Evolutionary conservation across 2,329 filamentous ascomycete genomes (phyloP).

Genomic region (Chrysosphaeria jannelii): DNA sequence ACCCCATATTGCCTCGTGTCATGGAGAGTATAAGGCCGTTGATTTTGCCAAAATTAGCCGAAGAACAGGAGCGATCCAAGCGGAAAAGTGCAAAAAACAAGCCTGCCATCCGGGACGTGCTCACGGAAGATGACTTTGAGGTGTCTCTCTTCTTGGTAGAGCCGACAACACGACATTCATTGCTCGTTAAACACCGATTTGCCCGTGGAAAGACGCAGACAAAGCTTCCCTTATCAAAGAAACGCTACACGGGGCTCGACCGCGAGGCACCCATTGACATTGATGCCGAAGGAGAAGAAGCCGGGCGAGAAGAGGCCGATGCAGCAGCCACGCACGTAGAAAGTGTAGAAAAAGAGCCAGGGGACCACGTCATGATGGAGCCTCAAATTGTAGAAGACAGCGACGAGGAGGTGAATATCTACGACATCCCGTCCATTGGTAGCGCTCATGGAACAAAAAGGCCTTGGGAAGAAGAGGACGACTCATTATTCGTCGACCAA

Average conservation of each 20-base stretch:
- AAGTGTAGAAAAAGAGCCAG: conserved; percentile 11
- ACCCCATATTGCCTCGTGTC: conserved; percentile 51
- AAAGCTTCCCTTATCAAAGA: conserved; percentile 28
- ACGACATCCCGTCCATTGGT: conserved; percentile 6
- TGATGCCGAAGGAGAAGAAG: conserved; percentile 8
- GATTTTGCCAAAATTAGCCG: conserved; percentile 68
- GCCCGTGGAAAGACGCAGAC: conserved; percentile 28
- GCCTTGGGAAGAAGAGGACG: conserved; percentile 6
- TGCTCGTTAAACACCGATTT: conserved; percentile 62
- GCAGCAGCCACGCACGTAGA: background rate
- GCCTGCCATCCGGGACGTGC: conserved; percentile 57
- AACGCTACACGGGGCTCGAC: conserved; percentile 24
- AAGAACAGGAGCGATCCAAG: conserved; percentile 41
- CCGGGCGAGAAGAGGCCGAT: conserved; percentile 3
- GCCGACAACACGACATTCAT: conserved; percentile 52
- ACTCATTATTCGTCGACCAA: conserved; percentile 4
- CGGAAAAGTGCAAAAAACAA: conserved; percentile 43
- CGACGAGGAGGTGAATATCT: conserved; percentile 2
- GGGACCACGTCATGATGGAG: too few species aligned
- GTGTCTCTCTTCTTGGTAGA: conserved; percentile 84
- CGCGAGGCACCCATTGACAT: conserved; percentile 22
- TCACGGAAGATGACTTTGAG: conserved; percentile 74
- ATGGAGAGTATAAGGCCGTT: conserved; percentile 63
- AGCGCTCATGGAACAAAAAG: too few species aligned
- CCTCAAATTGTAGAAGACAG: conserved; percentile 14